Percentiles rank a stretch among this genome's conserved stretches.
Conservation (phyloP, 768 basidiomycete species). For the Asterophora parasitica region DNA sequence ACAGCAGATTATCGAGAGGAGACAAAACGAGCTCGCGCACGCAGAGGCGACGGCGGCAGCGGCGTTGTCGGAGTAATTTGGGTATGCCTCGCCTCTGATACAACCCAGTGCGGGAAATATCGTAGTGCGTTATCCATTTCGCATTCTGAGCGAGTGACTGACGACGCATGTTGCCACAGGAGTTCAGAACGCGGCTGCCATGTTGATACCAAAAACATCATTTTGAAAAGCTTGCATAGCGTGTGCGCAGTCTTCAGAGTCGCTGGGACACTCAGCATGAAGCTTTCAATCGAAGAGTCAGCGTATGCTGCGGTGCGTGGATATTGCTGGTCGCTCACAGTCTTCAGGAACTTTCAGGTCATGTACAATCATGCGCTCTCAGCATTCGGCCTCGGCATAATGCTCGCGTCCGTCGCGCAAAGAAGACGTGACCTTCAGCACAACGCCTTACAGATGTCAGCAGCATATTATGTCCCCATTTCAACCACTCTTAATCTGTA, state of each 20-base stretch:
- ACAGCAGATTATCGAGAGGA: slow-evolving; percentile 49
- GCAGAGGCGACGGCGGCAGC: slow-evolving; percentile 25
- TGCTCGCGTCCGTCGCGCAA: too few species aligned
- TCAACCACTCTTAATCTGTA: too few species aligned
- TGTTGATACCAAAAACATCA: slow-evolving; percentile 5
- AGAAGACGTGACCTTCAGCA: too few species aligned
- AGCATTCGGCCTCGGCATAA: too few species aligned
- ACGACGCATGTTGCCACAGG: slow-evolving; percentile 1
- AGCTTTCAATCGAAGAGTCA: neutral
- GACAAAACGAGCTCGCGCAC: slow-evolving; percentile 33
- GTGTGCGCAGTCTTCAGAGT: neutral
- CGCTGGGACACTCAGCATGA: neutral
- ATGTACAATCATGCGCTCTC: too few species aligned
- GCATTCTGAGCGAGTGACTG: neutral
- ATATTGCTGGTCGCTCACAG: too few species aligned
- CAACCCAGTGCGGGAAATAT: slow-evolving; percentile 14
- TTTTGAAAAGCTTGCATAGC: neutral
- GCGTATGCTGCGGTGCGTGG: neutral
- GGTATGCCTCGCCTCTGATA: neutral
- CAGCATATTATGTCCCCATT: too few species aligned
- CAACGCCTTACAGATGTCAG: too few species aligned
- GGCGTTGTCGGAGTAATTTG: slow-evolving; percentile 14
- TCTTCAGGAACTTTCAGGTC: too few species aligned
- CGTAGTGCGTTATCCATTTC: slow-evolving; percentile 4
- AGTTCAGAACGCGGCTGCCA: slow-evolving; percentile 4